Conservation (phyloP, 1,284 basidiomycete genomes). For the Tremellales sp. region DNA sequence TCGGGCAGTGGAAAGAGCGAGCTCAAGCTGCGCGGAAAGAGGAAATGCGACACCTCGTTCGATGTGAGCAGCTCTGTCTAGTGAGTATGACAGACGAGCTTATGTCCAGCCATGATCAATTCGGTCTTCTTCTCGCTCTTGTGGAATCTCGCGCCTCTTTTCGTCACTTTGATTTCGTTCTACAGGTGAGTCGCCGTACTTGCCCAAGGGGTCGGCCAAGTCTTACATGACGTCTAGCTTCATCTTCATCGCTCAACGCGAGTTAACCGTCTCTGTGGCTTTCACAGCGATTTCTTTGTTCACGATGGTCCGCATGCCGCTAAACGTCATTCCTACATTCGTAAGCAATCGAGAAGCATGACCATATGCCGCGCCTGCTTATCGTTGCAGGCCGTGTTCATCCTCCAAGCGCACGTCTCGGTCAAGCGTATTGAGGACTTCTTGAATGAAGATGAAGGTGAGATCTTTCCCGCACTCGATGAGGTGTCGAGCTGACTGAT, state of each 20-base stretch:
- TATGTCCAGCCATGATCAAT: slow-evolving; percentile 31
- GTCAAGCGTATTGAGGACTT: slow-evolving; percentile 75
- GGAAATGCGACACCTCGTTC: slow-evolving; percentile 40
- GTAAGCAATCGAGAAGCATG: too few species aligned
- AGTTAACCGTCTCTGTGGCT: slow-evolving; percentile 48
- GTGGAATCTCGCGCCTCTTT: slow-evolving; percentile 40
- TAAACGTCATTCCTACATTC: slow-evolving; percentile 41
- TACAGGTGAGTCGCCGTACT: slow-evolving; percentile 31
- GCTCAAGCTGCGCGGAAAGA: slow-evolving; percentile 38
- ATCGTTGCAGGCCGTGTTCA: slow-evolving; percentile 25
- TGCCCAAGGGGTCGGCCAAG: neutral
- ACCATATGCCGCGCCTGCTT: too few species aligned
- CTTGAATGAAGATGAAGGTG: slow-evolving; percentile 69
- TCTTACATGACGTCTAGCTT: slow-evolving; percentile 22
- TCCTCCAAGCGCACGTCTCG: slow-evolving; percentile 63
- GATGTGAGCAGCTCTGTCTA: slow-evolving; percentile 22
- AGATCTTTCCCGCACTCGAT: too few species aligned
- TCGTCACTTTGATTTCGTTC: slow-evolving; percentile 48
- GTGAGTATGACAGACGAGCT: neutral
- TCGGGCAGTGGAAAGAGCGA: slow-evolving; percentile 44
- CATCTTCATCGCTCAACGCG: slow-evolving; percentile 45
- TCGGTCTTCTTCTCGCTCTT: slow-evolving; percentile 30
- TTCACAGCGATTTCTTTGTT: slow-evolving; percentile 50
- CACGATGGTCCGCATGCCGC: slow-evolving; percentile 54
- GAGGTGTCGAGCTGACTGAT: neutral